Evolutionary conservation across 225 moss, liverwort and hornwort species (phyloP), one percentile per base, ranked within the genome.

Genomic region (Ulota crispa): DNA sequence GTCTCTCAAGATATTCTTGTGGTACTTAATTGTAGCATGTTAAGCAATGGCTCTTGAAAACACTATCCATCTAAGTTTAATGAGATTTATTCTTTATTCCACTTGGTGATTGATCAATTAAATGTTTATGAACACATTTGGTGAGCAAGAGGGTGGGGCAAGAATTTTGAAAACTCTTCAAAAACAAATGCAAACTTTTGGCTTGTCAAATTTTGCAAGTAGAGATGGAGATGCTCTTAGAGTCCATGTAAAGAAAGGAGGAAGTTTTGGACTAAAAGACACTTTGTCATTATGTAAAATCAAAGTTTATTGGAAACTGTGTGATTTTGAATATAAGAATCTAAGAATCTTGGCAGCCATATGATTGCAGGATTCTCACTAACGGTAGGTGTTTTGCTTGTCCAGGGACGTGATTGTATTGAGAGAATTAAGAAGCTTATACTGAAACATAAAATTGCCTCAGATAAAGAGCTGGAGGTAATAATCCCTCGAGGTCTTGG

Each of bases 371-470:
- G 6, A 68, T 24, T 68, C 21, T 14, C 23, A n/a, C 41, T 68
- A 41, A 24, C 5, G 23, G 45, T 91, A 89, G 77, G 83, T 28
- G 4, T 70, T 16, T 43, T 76, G 52, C 30, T 77, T 64, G 18
- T 10, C 56, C 83, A 94, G 90, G 92, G 89, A 71, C 92, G 89
- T 31, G 90, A 97, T 83, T 93, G 92, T 27, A 89, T 97, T 70
- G 96, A 95, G 83, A 89, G 92, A 72, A 97, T 95, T 36, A 87
- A 90, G 85, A 97, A 93, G 72, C 77, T 97, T 64, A 72, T 96
- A 75, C 60, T 93, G 60, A 76, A 91, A 42, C 91, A 90, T 60
- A 78, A 95, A 74, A 83, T 97, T 82, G 89, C 88, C 20, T 87
- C 90, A 2, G 91, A 89, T 14, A 84, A 86, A 16, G 93, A 92